A percentile compares a stretch with the other conserved stretches of the same genome.
Conservation (phyloP, 2,329 filamentous ascomycete genomes). For the Fusarium brachygibbosum region DNA sequence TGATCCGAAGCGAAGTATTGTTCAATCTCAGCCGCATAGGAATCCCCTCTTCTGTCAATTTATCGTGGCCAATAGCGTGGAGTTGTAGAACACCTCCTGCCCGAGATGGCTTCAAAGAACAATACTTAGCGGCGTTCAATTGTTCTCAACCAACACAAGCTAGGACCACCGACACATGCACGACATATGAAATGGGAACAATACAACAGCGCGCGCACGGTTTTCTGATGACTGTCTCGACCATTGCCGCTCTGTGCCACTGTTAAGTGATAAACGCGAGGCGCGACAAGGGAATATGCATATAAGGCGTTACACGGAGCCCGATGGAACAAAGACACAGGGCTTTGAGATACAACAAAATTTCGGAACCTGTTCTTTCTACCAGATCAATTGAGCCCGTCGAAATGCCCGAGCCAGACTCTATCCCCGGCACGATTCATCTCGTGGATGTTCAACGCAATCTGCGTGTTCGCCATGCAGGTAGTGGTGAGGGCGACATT, state of each 20-base stretch:
- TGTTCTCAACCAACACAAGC: constrained; percentile 13
- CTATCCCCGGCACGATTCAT: constrained; percentile 57
- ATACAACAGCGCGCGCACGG: not conserved
- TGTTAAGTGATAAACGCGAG: not conserved
- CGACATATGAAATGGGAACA: not conserved
- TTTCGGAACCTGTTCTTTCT: not conserved
- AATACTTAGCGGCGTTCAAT: constrained; percentile 30
- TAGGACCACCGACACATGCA: not conserved
- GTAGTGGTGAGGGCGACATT: constrained; percentile 55
- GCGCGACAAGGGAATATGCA: not conserved
- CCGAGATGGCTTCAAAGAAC: constrained; percentile 7
- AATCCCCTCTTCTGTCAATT: not conserved
- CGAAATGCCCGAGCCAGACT: not conserved
- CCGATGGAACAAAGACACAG: not conserved
- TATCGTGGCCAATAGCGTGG: not conserved
- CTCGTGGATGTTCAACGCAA: constrained; percentile 57
- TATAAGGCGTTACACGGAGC: constrained; percentile 15
- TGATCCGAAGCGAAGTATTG: not conserved
- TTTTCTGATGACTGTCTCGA: no score
- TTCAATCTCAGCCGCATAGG: not conserved
- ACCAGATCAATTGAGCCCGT: not conserved
- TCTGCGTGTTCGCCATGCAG: constrained; percentile 52
- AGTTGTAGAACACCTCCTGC: not conserved
- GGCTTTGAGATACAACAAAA: no score
- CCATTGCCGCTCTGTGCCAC: not conserved